Evolutionary conservation across 1,284 basidiomycete species (phyloP), one percentile per base, ranked within the genome.

Genomic region (Marasmius tenuissimus): DNA sequence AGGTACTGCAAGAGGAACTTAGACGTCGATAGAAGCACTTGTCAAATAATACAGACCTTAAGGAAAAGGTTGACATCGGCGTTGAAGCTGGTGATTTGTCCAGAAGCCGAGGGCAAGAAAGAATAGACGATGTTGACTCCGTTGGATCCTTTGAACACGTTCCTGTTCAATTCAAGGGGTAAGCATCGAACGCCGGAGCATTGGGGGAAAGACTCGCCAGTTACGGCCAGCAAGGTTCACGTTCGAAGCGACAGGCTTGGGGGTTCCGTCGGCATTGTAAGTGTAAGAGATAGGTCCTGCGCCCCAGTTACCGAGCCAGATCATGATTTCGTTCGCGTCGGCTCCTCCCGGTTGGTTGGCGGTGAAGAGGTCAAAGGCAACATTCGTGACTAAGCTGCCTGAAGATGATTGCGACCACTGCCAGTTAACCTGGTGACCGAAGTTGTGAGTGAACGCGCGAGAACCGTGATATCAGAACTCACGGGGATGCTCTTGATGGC

Each of bases 331-430:
- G 67, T 84, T 80, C 37, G 74, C 75, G 63, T 80, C 78, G 18
- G 76, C 72, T 18, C 86, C 86, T 2, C 80, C 80, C 38, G 83
- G 51, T 1, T 76, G 75, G 61, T 71, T 72, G 1, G 86, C 80
- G 0, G 87, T 88, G 76, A 89, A 89, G 1, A 88, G 65, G 65
- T 89, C 87, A 64, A 80, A 89, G 9, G 86, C 83, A 51, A 87
- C 78, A 62, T 89, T 78, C 0, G 82, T 81, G 48, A 85, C 80
- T 61, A 78, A 66, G 0, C 62, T 63, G 11, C 70, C 73, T 2
- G 67, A 68, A 11, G 66, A 64, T 27, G 60, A 63, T 61, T 79
- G 77, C 35, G 70, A 71, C 82, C 83, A 84, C 4, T 68, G 11
- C 82, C 81, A 84, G 0, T 63, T 70, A 16, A 78, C 66, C 82